These are phyloP conservation scores for Pleodorina starrii DNA, from an alignment of 139 green algal genomes.

Conservation along the genomic window DNA sequence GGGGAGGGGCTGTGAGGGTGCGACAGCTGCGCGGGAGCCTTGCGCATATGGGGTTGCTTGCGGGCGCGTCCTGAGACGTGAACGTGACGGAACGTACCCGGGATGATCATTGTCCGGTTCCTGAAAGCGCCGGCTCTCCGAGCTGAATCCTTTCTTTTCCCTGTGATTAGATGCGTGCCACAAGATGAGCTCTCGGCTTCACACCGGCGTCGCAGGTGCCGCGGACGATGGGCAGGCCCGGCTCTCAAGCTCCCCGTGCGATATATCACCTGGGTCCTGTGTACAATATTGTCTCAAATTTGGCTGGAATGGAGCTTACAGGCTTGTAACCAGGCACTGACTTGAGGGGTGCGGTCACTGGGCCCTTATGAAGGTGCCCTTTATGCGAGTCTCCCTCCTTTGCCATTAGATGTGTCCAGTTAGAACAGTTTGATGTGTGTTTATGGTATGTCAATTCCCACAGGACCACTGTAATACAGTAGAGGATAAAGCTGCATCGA, in stretches of 20 bases:
- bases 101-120: conserved; percentile 17
- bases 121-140: conserved; percentile 13
- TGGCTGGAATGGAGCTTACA: conserved; percentile 31
- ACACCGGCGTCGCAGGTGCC: background rate
- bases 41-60: background rate
- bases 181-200: background rate
- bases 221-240: background rate
- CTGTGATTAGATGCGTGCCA: background rate
- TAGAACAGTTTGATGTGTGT: background rate
- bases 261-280: conserved; percentile 23
- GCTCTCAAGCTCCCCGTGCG: too few relatives aligned
- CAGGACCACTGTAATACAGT: background rate
- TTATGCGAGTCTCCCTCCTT: background rate
- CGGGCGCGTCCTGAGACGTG: too few relatives aligned
- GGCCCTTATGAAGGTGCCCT: conserved; percentile 29
- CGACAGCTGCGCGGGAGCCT: background rate
- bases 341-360: conserved; percentile 19
- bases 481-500: background rate
- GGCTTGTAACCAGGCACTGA: conserved; percentile 40
- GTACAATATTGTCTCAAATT: conserved; percentile 40
- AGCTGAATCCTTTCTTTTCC: conserved; percentile 41
- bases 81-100: background rate
- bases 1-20: background rate
- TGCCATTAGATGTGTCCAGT: conserved; percentile 3
- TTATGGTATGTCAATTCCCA: background rate